phyloP scores from a whole-genome alignment of 148 eudicot genomes.

The Cornus suecica region DNA sequence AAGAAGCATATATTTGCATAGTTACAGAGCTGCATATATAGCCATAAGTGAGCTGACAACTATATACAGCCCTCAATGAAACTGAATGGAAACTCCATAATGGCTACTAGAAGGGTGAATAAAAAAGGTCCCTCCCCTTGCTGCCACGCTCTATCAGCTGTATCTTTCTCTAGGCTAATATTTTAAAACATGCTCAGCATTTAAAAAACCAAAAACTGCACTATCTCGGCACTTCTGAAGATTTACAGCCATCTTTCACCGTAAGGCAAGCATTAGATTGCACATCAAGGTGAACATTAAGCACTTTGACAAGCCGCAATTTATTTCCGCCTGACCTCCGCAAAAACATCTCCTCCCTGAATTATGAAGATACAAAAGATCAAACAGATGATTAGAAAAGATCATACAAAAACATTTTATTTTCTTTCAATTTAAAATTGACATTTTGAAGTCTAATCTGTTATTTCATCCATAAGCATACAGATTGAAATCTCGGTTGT shows the following conservation, averaged over 20 bases:
- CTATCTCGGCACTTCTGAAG: neutral
- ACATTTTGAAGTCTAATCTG: no score
- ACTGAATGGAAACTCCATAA: neutral
- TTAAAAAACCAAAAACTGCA: neutral
- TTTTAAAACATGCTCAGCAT: neutral
- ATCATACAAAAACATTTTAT: no score
- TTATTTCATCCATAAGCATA: no score
- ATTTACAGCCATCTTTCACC: neutral
- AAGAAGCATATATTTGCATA: neutral
- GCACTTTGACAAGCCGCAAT: neutral
- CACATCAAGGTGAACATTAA: neutral
- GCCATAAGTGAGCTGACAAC: neutral
- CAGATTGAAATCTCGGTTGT: no score
- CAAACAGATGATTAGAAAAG: no score
- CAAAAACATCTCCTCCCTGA: constrained; percentile 2
- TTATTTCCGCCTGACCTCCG: neutral
- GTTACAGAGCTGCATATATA: neutral
- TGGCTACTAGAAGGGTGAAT: neutral
- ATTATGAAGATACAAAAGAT: neutral
- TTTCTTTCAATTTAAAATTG: no score
- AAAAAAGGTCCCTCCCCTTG: constrained; percentile 11
- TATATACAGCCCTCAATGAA: neutral
- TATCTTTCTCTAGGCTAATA: neutral
- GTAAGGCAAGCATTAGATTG: neutral
- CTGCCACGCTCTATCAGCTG: neutral